Evolutionary conservation across 345 rosid species (phyloP).

Genomic region (Kandelia obovata): DNA sequence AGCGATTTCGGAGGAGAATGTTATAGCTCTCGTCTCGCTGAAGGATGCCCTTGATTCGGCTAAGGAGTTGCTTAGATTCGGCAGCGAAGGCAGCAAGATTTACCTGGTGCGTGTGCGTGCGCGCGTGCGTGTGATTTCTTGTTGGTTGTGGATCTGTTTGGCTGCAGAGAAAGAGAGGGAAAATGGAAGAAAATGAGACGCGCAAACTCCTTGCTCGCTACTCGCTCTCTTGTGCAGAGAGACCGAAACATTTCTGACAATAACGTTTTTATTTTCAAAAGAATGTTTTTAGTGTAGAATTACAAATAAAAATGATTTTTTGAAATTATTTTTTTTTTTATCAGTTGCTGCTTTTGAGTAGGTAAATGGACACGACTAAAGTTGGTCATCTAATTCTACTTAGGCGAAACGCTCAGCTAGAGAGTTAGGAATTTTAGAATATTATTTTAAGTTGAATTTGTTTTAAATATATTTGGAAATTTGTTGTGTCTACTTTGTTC

Average conservation of each 20-base stretch:
- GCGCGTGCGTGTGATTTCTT: constrained; percentile 9
- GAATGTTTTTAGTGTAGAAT: neutral
- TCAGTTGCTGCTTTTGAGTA: neutral
- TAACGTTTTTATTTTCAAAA: neutral
- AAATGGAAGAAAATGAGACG: neutral
- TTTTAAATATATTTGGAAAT: neutral
- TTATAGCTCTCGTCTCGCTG: constrained; percentile 40
- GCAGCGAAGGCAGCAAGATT: constrained; percentile 87
- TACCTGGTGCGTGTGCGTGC: constrained; percentile 64
- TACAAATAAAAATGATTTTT: no score
- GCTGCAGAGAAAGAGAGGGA: constrained; percentile 15
- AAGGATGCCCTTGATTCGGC: constrained; percentile 51
- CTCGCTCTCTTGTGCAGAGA: neutral
- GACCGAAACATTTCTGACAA: neutral
- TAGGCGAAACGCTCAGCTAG: neutral
- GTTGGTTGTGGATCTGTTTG: constrained; percentile 41
- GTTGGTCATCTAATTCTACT: neutral
- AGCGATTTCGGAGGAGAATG: constrained; percentile 45
- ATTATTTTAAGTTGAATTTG: neutral
- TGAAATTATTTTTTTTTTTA: no score
- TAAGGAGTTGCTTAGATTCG: constrained; percentile 64
- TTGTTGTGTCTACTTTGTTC: neutral
- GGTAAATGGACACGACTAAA: neutral
- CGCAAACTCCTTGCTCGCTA: no score
- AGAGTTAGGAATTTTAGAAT: neutral